Evolutionary conservation across 306 rosid species (phyloP), one percentile per base, ranked within the genome.

Genomic region (Hylodesmum podocarpum): DNA sequence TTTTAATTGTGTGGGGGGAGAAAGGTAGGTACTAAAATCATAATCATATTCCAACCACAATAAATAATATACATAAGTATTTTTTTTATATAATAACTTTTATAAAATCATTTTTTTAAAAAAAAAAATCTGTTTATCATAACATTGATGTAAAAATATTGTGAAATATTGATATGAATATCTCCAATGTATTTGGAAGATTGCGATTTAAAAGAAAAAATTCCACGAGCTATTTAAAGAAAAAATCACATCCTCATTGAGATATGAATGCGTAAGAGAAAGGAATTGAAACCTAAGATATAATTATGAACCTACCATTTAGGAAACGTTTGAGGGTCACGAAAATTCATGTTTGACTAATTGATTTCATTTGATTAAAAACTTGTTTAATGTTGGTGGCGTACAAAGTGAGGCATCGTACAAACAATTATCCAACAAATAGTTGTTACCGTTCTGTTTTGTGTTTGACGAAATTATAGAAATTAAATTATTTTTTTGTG

Each of bases 21-120:
- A 21, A 0, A 6, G 6, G 67, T 73, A 25, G 69, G 68, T 41
- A 40, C 46, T 15, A 11, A 5, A 25, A 40, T 57, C 41, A 72
- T 57, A 34, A 73, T 73, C 78, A 15, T 27, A 73, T 40, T 73
- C 68, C 68, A 57, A 57, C 43, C 57, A 9, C 55, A 27, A 40
- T 57, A 13, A 73, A 73, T 39, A 39, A 6, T 10, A 2, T 25
- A n/a, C n/a, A 22, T 55, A 33, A 10, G 27, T 55, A 24, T 22
- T 25, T 55, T 25, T 22, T 9, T 21, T 7, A 16, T 6, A n/a
- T 18, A 5, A 33, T 33, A 33, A 33, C 6, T 33, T 33, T 7
- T 33, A 33, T 3, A 33, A 5, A 1, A 33, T 33, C 0, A 3
- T 33, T 18, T 49, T 49, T n/a, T n/a, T n/a, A n/a, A n/a, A n/a